These are phyloP conservation scores for Lolium perenne DNA, from an alignment of 176 grass and related monocot genomes.

Conservation along the genomic window DNA sequence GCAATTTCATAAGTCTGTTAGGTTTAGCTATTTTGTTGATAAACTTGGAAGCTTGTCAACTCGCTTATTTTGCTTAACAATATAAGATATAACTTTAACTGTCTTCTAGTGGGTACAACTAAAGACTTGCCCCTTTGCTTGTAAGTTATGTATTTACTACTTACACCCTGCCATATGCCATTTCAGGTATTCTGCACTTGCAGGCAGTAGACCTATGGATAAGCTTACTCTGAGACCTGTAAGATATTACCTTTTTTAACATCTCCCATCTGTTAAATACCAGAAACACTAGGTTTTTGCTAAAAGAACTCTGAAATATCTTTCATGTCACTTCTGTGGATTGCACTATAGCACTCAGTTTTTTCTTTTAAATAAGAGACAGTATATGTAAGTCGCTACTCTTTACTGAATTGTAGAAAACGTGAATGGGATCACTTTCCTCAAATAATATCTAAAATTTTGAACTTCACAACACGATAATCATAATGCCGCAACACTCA, in stretches of 20 bases:
- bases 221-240: constrained; percentile 76
- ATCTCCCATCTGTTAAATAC: constrained; percentile 38
- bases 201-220: constrained; percentile 66
- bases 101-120: constrained; percentile 23
- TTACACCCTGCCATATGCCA: constrained; percentile 22
- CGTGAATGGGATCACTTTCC: not conserved
- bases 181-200: constrained; percentile 90
- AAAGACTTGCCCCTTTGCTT: not conserved
- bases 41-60: constrained; percentile 13
- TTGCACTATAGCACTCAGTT: not conserved
- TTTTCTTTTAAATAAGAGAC: not conserved
- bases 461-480: not conserved
- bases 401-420: constrained; percentile 21
- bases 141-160: constrained; percentile 8
- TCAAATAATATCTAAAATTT: not conserved
- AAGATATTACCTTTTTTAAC: constrained; percentile 39
- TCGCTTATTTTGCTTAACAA: constrained; percentile 3
- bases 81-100: not conserved
- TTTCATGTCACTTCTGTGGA: constrained; percentile 21
- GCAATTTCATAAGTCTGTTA: not conserved
- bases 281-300: constrained; percentile 17
- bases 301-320: constrained; percentile 24
- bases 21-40: constrained; percentile 22
- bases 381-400: not conserved
- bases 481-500: not conserved